These are phyloP conservation scores for Orbilia javanica DNA, from an alignment of 2,329 filamentous ascomycete species.

Conservation along the genomic window DNA sequence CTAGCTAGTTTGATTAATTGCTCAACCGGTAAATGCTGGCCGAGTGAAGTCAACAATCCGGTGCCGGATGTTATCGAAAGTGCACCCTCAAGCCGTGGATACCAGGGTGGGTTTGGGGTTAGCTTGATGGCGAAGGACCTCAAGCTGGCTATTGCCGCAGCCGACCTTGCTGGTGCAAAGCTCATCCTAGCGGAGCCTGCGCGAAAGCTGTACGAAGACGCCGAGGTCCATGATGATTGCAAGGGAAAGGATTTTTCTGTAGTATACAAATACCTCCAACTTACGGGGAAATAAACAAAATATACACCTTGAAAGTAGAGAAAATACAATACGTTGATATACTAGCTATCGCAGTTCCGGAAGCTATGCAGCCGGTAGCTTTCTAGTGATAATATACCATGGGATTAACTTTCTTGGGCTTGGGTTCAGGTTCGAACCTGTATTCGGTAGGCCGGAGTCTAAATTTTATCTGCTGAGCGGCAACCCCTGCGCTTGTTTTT, in stretches of 20 bases:
- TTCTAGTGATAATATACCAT: no score
- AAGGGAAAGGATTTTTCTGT: slow-evolving; percentile 84
- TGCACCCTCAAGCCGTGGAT: slow-evolving; percentile 75
- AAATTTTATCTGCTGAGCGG: neutral
- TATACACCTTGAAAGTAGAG: no score
- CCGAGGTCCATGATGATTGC: slow-evolving; percentile 73
- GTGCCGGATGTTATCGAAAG: slow-evolving; percentile 73
- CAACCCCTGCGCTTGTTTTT: neutral
- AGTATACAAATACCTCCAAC: slow-evolving; percentile 78
- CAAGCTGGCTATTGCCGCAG: slow-evolving; percentile 78
- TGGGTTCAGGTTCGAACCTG: no score
- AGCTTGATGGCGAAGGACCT: slow-evolving; percentile 85
- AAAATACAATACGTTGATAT: no score
- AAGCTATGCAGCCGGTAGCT: no score
- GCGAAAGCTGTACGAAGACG: slow-evolving; percentile 75
- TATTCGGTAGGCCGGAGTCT: no score
- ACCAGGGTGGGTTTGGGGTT: slow-evolving; percentile 81
- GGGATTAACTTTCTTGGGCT: no score
- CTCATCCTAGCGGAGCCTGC: slow-evolving; percentile 76
- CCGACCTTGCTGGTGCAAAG: slow-evolving; percentile 75
- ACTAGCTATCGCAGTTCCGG: no score
- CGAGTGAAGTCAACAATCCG: slow-evolving; percentile 94
- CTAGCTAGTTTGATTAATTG: slow-evolving; percentile 90
- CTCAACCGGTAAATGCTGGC: slow-evolving; percentile 95
- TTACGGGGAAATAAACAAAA: slow-evolving; percentile 66